Conservation (phyloP, 2,329 filamentous ascomycete species). For the Curvularia spicifera region DNA sequence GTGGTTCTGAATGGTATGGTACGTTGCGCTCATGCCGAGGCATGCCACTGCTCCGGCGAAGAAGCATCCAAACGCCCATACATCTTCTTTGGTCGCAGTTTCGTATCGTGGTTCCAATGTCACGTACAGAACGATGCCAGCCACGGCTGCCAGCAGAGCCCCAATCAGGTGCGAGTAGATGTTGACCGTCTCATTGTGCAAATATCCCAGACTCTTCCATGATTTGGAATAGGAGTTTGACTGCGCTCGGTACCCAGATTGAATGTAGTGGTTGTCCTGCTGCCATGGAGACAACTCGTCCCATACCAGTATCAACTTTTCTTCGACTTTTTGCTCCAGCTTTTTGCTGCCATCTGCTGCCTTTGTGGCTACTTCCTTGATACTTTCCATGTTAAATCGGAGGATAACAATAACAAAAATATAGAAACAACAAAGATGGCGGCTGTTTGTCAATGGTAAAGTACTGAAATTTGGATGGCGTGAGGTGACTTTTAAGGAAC, state of each 20-base stretch:
- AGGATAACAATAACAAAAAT: neutral
- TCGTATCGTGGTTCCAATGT: constrained; percentile 41
- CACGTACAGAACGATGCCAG: constrained; percentile 30
- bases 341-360: constrained; percentile 30
- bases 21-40: constrained; percentile 66
- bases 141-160: constrained; percentile 32
- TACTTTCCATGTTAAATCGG: constrained; percentile 26
- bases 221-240: constrained; percentile 67
- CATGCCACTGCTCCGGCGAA: constrained; percentile 53
- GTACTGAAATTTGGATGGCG: constrained; percentile 5
- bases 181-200: constrained; percentile 75
- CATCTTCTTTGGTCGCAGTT: constrained; percentile 45
- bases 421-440: neutral
- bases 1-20: constrained; percentile 85
- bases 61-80: constrained; percentile 48
- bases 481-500: constrained; percentile 2
- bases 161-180: constrained; percentile 71
- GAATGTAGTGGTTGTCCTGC: constrained; percentile 73
- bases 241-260: constrained; percentile 67
- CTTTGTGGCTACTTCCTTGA: constrained; percentile 27
- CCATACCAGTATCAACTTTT: constrained; percentile 58
- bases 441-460: neutral
- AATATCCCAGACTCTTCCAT: constrained; percentile 63
- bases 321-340: constrained; percentile 46
- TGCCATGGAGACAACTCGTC: constrained; percentile 55